Evolutionary conservation across 2,329 filamentous ascomycete genomes (phyloP).

Genomic region (Chaetomium sp.): DNA sequence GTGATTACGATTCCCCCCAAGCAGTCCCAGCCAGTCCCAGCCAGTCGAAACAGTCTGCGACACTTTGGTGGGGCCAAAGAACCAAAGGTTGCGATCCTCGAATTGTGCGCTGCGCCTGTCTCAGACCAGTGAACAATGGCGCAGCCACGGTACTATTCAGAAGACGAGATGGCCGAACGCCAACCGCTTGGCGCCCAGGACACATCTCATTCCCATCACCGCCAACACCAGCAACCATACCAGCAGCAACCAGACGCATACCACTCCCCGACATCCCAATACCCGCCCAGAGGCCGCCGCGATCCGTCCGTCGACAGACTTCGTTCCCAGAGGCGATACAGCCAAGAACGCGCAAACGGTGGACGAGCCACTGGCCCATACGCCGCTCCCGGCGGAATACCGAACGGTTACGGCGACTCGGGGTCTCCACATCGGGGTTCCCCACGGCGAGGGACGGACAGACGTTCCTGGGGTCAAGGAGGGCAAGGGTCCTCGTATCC

Average conservation of each 20-base stretch:
- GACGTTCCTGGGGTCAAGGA: conserved; percentile 34
- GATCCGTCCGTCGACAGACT: conserved; percentile 44
- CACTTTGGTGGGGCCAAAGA: conserved; percentile 9
- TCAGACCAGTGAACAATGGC: conserved; percentile 27
- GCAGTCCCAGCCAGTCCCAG: not conserved
- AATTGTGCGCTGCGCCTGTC: conserved; percentile 21
- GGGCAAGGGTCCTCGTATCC: conserved; percentile 35
- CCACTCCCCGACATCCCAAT: conserved; percentile 25
- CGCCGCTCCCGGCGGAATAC: conserved; percentile 32
- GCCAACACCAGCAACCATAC: conserved; percentile 25
- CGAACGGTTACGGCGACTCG: conserved; percentile 31
- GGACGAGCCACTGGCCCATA: conserved; percentile 25
- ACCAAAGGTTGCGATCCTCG: conserved; percentile 1
- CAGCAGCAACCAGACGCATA: conserved; percentile 31
- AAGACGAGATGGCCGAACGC: conserved; percentile 33
- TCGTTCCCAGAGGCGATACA: conserved; percentile 42
- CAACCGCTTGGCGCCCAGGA: conserved; percentile 28
- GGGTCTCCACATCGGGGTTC: conserved; percentile 38
- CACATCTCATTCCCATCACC: conserved; percentile 22
- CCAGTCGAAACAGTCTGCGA: conserved; percentile 19
- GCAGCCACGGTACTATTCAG: conserved; percentile 31
- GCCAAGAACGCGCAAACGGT: conserved; percentile 34
- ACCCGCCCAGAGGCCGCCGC: conserved; percentile 39
- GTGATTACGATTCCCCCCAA: not conserved
- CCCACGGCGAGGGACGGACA: conserved; percentile 31